A percentile compares a stretch with the other conserved stretches of the same genome.
Evolutionary conservation across 140 eudicot genomes (phyloP).

Genomic region (Cichorium intybus): DNA sequence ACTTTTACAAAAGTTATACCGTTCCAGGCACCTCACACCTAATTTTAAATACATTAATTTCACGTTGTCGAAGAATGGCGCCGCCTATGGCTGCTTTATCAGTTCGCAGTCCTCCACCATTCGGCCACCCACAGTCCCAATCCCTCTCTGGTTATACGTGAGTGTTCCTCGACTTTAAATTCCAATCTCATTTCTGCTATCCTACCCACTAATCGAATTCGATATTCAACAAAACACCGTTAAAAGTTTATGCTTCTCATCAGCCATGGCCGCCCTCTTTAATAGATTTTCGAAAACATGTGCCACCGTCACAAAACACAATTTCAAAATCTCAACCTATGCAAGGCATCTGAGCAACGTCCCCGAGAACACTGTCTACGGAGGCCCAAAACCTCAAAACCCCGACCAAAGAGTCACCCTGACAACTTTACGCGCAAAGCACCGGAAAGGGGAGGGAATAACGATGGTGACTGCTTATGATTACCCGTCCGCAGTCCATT

Average conservation of each 20-base stretch:
- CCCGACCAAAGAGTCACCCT: constrained; percentile 65
- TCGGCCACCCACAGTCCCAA: neutral
- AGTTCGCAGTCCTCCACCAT: neutral
- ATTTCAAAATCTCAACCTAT: neutral
- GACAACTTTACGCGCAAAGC: constrained; percentile 54
- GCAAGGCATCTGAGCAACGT: constrained; percentile 67
- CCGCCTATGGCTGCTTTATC: constrained; percentile 5
- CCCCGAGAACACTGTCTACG: constrained; percentile 90
- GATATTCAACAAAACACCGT: neutral
- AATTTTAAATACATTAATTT: neutral
- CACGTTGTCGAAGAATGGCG: neutral
- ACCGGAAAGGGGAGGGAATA: constrained; percentile 60
- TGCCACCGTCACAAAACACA: constrained; percentile 2
- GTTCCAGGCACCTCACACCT: neutral
- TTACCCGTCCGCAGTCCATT: constrained; percentile 93
- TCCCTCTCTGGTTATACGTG: neutral
- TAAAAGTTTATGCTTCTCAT: neutral
- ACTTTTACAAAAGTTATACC: neutral
- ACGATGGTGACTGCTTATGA: constrained; percentile 96
- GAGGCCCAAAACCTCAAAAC: constrained; percentile 90
- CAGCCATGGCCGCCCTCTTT: constrained; percentile 25
- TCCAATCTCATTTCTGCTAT: neutral
- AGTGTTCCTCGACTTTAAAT: neutral
- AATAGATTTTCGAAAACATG: constrained; percentile 19
- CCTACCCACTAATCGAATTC: neutral